Evolutionary conservation across 805 yeast genomes (phyloP).

Genomic region (Monosporozyma aerobia): DNA sequence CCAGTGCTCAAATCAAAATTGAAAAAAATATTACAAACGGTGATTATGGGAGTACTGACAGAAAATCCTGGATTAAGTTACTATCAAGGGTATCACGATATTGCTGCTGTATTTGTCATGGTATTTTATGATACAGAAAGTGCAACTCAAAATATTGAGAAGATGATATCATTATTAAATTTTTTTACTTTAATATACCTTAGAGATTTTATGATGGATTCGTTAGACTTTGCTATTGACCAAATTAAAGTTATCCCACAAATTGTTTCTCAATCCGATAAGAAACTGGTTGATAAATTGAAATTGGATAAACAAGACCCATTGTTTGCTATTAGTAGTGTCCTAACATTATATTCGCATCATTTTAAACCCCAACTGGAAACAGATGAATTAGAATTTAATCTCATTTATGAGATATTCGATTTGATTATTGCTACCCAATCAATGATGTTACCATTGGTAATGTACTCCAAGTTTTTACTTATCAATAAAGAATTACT

Average conservation of each 20-base stretch:
- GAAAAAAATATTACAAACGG: conserved; percentile 19
- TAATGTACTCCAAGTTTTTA: conserved; percentile 53
- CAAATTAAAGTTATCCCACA: conserved; percentile 62
- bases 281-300: conserved; percentile 29
- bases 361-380: conserved; percentile 35
- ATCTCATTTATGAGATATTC: conserved; percentile 50
- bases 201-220: conserved; percentile 78
- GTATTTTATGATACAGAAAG: conserved; percentile 31
- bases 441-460: conserved; percentile 46
- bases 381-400: not conserved
- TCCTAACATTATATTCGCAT: conserved; percentile 73
- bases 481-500: conserved; percentile 38
- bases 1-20: conserved; percentile 16
- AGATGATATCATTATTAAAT: conserved; percentile 40
- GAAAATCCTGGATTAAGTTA: conserved; percentile 56
- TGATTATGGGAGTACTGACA: conserved; percentile 49
- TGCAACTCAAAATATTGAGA: conserved; percentile 9
- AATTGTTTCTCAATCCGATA: conserved; percentile 43
- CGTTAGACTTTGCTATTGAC: conserved; percentile 54
- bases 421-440: conserved; percentile 54
- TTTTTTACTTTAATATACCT: conserved; percentile 50
- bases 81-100: conserved; percentile 91
- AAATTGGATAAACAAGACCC: conserved; percentile 41
- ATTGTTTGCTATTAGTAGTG: conserved; percentile 62
- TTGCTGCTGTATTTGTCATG: conserved; percentile 57